A percentile compares a stretch with the other conserved stretches of the same genome.
Evolutionary conservation across 768 basidiomycete genomes (phyloP).

Genomic region (Leucosporidium creatinivorum): DNA sequence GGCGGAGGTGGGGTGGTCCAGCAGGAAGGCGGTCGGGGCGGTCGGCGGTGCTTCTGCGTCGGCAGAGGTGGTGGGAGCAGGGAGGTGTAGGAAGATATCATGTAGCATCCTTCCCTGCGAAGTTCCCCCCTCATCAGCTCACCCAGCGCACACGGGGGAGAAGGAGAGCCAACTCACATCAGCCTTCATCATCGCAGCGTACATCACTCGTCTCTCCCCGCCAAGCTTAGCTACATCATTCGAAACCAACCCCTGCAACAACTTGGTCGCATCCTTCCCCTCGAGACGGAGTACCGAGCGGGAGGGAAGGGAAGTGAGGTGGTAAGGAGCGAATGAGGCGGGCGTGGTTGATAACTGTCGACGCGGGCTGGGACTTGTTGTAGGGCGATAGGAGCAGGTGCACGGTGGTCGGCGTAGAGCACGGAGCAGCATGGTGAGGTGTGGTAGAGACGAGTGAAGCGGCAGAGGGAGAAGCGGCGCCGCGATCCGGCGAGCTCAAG

Average conservation of each 20-base stretch:
- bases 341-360: not conserved
- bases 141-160: not conserved
- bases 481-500: too few relatives aligned
- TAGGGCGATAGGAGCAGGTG: too few relatives aligned
- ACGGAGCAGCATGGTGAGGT: too few relatives aligned
- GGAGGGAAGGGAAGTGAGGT: slow-evolving; percentile 6
- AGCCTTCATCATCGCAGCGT: not conserved
- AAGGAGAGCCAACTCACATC: too few relatives aligned
- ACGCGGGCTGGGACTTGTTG: not conserved
- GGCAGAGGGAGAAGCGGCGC: too few relatives aligned
- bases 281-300: slow-evolving; percentile 24
- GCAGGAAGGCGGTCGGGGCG: slow-evolving; percentile 39
- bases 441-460: too few relatives aligned
- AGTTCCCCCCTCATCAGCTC: not conserved
- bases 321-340: slow-evolving; percentile 3
- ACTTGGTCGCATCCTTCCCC: slow-evolving; percentile 32
- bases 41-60: slow-evolving; percentile 50
- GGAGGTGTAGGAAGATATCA: slow-evolving; percentile 72
- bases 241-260: slow-evolving; percentile 37
- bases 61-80: slow-evolving; percentile 63
- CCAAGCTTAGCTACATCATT: slow-evolving; percentile 29
- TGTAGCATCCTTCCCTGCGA: slow-evolving; percentile 76
- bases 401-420: too few relatives aligned
- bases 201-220: slow-evolving; percentile 23
- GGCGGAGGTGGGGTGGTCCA: slow-evolving; percentile 30